Evolutionary conservation across 768 basidiomycete species (phyloP), one percentile per base, ranked within the genome.

Genomic region (Candolleomyces aberdarensis): DNA sequence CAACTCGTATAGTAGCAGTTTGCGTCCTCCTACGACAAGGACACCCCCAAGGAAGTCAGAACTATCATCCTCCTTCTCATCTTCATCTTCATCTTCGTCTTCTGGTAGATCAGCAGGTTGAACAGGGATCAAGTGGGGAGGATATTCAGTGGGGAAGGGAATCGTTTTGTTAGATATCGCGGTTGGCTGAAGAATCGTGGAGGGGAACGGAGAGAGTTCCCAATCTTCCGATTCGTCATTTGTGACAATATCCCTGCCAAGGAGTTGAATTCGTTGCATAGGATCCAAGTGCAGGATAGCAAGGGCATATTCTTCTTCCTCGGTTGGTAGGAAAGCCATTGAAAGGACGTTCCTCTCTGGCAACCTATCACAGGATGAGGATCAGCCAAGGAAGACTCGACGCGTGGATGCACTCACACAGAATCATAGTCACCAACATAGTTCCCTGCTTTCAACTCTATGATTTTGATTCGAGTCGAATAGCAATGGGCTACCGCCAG

Each of bases 231-330:
- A 26, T 43, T n/a, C 41, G 41, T 82, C 79, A 5, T 74, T 71
- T 1, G 83, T 57, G 59, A 75, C 70, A 56, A 91, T 69, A 50
- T 87, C 84, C 32, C 85, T 85, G 1, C 85, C 78, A 47, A 85
- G 75, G 40, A 91, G 79, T 63, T 87, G 88, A n/a, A 89, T 73
- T 36, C 82, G 81, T 57, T 80, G 74, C 62, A 81, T 78, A 65
- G 85, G 80, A 69, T 93, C 88, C 9, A 85, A 67, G 65, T 89
- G 83, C 9, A 94, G 73, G 49, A 94, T 85, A 10, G 85, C 89
- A 49, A 96, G 70, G 0, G 80, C 68, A 62, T 82, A 80, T 17
- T 80, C 75, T 39, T 77, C 77, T 15, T 75, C 66, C 6, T 70
- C 60, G 1, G 79, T 66, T 17, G 82, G 75, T 15, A 94, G 71